Conservation (phyloP, 495 filamentous ascomycete genomes). For the Viridothelium virens region DNA sequence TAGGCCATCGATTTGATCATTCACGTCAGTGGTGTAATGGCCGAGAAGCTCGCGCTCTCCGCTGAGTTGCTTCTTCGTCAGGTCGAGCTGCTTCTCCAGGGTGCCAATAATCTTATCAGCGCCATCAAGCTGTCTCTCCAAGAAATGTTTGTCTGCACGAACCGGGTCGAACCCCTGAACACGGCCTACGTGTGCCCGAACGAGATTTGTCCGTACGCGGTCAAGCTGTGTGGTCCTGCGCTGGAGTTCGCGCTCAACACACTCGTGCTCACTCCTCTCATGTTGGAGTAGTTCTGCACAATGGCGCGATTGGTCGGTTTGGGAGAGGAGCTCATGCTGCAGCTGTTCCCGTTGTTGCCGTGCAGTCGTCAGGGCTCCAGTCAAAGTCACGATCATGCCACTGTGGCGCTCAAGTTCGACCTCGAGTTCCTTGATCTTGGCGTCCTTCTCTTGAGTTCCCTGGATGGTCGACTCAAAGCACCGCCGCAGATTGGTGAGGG, state of each 20-base stretch:
- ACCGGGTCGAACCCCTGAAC: neutral
- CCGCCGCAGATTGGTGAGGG: neutral
- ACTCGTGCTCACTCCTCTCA: neutral
- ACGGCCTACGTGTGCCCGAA: neutral
- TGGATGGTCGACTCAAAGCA: neutral
- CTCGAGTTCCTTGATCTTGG: neutral
- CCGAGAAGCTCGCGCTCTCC: neutral
- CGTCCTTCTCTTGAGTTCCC: neutral
- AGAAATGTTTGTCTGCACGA: neutral
- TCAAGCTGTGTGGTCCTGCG: neutral
- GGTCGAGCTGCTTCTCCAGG: neutral
- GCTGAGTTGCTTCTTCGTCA: neutral
- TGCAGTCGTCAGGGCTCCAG: neutral
- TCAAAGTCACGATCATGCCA: neutral
- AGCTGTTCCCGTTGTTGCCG: neutral
- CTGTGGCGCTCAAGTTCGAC: neutral
- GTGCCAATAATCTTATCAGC: neutral
- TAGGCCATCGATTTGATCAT: neutral
- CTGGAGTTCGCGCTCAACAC: neutral
- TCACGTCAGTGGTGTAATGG: neutral
- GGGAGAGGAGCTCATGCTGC: neutral
- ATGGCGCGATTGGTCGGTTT: neutral
- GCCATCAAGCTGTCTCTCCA: neutral
- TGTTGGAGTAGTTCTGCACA: neutral
- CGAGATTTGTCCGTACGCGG: neutral